Conservation (phyloP, 108 stramenopile species). For the Nannochloropsis granulata region DNA sequence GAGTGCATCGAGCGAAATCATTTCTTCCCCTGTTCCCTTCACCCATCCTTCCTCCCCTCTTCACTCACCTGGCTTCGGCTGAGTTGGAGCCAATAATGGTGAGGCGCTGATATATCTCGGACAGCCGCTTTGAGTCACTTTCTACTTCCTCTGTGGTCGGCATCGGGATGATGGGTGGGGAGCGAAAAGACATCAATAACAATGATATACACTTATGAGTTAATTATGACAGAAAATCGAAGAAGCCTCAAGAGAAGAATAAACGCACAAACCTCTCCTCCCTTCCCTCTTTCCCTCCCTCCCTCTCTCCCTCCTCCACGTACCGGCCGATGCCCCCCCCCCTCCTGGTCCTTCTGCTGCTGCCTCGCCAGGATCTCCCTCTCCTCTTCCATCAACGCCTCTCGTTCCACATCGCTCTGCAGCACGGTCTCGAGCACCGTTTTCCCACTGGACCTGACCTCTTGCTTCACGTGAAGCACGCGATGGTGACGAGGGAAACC, state of each 20-base stretch:
- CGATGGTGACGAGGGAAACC: slow-evolving; percentile 46
- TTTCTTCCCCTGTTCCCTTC: no score
- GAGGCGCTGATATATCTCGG: slow-evolving; percentile 39
- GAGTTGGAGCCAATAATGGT: slow-evolving; percentile 42
- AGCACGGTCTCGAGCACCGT: slow-evolving; percentile 41
- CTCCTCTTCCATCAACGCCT: slow-evolving; percentile 33
- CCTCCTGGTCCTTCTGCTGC: slow-evolving; percentile 42
- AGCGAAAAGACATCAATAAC: background rate
- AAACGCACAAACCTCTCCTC: background rate
- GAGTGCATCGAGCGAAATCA: background rate
- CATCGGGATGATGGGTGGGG: no score
- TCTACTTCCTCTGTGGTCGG: background rate
- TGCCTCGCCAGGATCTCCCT: slow-evolving; percentile 29
- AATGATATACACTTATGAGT: background rate
- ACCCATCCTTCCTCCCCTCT: background rate
- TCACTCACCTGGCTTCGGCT: slow-evolving; percentile 31
- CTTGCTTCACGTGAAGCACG: slow-evolving; percentile 63
- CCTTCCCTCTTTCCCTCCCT: slow-evolving; percentile 6
- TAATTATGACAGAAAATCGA: background rate
- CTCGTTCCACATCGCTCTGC: slow-evolving; percentile 49
- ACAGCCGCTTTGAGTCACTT: slow-evolving; percentile 41
- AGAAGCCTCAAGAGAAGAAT: background rate
- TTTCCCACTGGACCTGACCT: slow-evolving; percentile 39
- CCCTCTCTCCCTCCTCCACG: background rate
- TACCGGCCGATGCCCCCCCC: slow-evolving; percentile 13